A percentile compares a stretch with the other conserved stretches of the same genome.
phyloP scores from a whole-genome alignment of 1,139 yeast genomes.

The Blastobotrys capitulatus region DNA sequence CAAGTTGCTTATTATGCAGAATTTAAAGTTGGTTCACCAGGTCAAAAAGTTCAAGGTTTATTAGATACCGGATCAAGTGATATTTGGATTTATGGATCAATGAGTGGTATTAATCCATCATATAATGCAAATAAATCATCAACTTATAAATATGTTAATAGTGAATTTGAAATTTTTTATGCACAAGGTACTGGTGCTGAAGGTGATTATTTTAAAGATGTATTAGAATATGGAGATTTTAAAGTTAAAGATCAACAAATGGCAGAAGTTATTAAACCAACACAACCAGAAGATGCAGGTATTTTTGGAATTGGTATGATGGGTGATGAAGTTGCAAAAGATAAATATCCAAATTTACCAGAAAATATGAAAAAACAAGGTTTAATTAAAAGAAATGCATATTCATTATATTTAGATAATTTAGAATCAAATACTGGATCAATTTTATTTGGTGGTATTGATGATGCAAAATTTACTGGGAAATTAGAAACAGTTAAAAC shows the following conservation, averaged over 20 bases:
- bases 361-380: conserved; percentile 43
- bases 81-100: conserved; percentile 37
- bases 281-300: conserved; percentile 11
- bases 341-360: conserved; percentile 40
- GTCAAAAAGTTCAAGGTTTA: conserved; percentile 43
- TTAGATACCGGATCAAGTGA: conserved; percentile 48
- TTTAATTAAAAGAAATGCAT: conserved; percentile 41
- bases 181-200: conserved; percentile 25
- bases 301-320: conserved; percentile 14
- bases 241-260: conserved; percentile 11
- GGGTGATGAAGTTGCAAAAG: conserved; percentile 11
- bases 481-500: conserved; percentile 30
- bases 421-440: conserved; percentile 40
- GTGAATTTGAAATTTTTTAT: conserved; percentile 22
- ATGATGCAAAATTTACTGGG: conserved; percentile 47
- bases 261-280: conserved; percentile 10
- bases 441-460: conserved; percentile 57
- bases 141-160: conserved; percentile 11
- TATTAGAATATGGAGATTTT: conserved; percentile 34
- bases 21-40: conserved; percentile 50
- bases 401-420: conserved; percentile 47
- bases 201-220: conserved; percentile 50
- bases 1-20: conserved; percentile 36
- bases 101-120: conserved; percentile 5
- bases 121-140: conserved; percentile 12